These are phyloP conservation scores for Phytophthora pseudosyringae DNA, from an alignment of 352 stramenopile genomes.

Conservation along the genomic window DNA sequence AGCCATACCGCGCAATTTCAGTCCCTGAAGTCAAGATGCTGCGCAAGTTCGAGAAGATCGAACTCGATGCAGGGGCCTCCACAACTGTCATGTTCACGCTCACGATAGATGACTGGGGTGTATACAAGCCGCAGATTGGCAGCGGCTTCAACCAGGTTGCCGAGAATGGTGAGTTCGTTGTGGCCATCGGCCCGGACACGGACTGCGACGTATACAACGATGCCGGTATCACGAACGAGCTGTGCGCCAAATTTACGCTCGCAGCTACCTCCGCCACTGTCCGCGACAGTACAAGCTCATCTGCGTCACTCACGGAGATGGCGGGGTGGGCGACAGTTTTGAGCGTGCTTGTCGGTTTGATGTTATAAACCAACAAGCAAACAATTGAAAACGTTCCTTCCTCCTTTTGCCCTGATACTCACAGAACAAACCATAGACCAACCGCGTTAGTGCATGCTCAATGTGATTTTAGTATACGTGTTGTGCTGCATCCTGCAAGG, in stretches of 20 bases:
- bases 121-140: constrained; percentile 65
- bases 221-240: constrained; percentile 29
- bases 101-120: constrained; percentile 57
- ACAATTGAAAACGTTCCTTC: neutral
- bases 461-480: constrained; percentile 15
- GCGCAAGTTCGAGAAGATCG: constrained; percentile 80
- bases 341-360: constrained; percentile 6
- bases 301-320: constrained; percentile 5
- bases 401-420: no score
- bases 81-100: constrained; percentile 46
- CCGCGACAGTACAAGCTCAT: constrained; percentile 21
- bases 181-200: constrained; percentile 64
- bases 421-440: no score
- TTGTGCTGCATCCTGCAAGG: no score
- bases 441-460: neutral
- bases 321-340: constrained; percentile 15
- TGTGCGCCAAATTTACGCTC: constrained; percentile 55
- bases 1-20: constrained; percentile 60
- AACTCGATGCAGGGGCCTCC: constrained; percentile 42
- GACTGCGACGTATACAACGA: constrained; percentile 73
- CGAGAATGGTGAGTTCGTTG: constrained; percentile 70
- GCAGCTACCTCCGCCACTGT: constrained; percentile 14
- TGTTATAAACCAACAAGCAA: neutral
- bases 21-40: constrained; percentile 84
- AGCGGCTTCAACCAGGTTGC: constrained; percentile 56